phyloP scores from a whole-genome alignment of 352 stramenopile genomes.

The Labyrinthula sp. region DNA sequence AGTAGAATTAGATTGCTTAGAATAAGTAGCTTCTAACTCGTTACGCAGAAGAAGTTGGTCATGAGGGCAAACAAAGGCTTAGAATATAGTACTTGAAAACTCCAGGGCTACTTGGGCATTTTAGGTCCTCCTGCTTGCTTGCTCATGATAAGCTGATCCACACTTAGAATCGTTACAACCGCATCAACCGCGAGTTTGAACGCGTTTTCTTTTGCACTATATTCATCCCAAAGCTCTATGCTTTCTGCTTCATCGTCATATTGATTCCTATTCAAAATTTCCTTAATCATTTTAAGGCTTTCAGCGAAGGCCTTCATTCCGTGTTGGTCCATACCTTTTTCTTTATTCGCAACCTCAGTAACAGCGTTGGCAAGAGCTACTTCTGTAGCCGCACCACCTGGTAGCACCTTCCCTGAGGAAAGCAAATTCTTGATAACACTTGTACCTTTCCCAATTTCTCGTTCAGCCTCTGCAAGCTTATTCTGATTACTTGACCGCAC shows the following conservation, averaged over 20 bases:
- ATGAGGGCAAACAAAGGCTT: too few species aligned
- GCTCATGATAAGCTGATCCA: slow-evolving; percentile 99
- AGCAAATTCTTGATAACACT: slow-evolving; percentile 82
- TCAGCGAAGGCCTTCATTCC: slow-evolving; percentile 96
- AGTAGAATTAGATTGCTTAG: too few species aligned
- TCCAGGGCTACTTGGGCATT: too few species aligned
- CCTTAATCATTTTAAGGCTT: slow-evolving; percentile 84
- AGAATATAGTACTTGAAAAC: too few species aligned
- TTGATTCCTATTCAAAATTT: slow-evolving; percentile 90
- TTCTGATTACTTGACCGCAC: slow-evolving; percentile 68
- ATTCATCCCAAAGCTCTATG: slow-evolving; percentile 66
- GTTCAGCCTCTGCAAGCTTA: slow-evolving; percentile 69
- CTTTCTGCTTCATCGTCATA: slow-evolving; percentile 82
- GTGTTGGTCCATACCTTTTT: slow-evolving; percentile 93
- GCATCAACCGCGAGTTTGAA: slow-evolving; percentile 87
- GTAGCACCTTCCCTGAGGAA: slow-evolving; percentile 75
- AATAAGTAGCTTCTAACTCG: too few species aligned
- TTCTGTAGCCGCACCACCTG: slow-evolving; percentile 77
- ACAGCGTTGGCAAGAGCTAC: slow-evolving; percentile 82
- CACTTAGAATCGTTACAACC: slow-evolving; percentile 87
- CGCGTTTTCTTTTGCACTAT: slow-evolving; percentile 81
- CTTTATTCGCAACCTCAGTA: slow-evolving; percentile 74
- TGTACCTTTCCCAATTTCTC: slow-evolving; percentile 68
- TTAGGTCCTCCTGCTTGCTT: slow-evolving; percentile 80
- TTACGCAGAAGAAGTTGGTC: too few species aligned